Conservation (phyloP, 164 flowering plant genomes). For the Paratinospora sagittata region DNA sequence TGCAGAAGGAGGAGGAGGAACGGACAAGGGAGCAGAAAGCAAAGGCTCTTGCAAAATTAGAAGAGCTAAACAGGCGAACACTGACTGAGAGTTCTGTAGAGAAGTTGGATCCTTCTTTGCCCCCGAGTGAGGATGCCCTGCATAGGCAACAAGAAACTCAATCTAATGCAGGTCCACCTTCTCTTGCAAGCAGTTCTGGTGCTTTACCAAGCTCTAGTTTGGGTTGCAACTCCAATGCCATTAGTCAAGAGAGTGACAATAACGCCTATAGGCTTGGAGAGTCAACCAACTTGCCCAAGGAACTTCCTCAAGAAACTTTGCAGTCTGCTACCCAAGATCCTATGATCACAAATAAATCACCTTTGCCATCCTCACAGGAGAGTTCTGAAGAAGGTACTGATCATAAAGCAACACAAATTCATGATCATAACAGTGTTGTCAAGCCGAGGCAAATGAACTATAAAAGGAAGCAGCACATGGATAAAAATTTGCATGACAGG, state of each 20-base stretch:
- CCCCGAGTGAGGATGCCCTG: slow-evolving; percentile 13
- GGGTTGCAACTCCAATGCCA: slow-evolving; percentile 18
- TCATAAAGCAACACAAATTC: slow-evolving; percentile 19
- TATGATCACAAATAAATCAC: slow-evolving; percentile 13
- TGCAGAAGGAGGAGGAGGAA: slow-evolving; percentile 91
- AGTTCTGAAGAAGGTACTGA: slow-evolving; percentile 17
- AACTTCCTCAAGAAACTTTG: slow-evolving; percentile 18
- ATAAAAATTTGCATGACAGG: slow-evolving; percentile 31
- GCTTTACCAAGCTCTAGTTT: slow-evolving; percentile 11
- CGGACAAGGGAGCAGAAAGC: slow-evolving; percentile 84
- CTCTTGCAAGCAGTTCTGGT: slow-evolving; percentile 12
- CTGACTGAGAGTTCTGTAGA: slow-evolving; percentile 33
- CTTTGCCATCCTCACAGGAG: slow-evolving; percentile 18
- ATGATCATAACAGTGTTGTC: slow-evolving; percentile 19
- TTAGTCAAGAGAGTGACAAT: slow-evolving; percentile 15
- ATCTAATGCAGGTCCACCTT: slow-evolving; percentile 3
- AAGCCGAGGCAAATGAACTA: slow-evolving; percentile 46
- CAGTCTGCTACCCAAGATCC: slow-evolving; percentile 19
- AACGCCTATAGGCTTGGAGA: slow-evolving; percentile 18
- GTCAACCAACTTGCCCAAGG: slow-evolving; percentile 16
- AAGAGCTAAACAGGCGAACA: slow-evolving; percentile 76
- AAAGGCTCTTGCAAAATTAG: slow-evolving; percentile 87
- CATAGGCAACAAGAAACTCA: slow-evolving; percentile 33
- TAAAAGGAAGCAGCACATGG: slow-evolving; percentile 49
- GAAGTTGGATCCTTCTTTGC: slow-evolving; percentile 29